Percentiles rank a stretch among this genome's conserved stretches.
Evolutionary conservation across 164 flowering plant species (phyloP).

Genomic region (Santalum album): DNA sequence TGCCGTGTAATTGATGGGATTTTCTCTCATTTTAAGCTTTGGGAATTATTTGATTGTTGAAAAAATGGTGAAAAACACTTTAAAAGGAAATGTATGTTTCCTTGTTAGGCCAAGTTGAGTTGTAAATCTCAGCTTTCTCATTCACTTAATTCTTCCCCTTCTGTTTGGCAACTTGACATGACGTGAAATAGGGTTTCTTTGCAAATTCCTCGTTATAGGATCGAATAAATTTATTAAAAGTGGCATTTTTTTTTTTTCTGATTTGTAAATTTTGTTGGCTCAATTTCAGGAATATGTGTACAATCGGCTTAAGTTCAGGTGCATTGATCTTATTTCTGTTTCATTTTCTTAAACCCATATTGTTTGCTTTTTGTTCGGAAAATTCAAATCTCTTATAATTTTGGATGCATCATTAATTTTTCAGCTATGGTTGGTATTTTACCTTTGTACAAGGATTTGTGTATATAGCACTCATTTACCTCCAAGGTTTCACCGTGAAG

Average conservation of each 20-base stretch:
- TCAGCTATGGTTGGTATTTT: slow-evolving; percentile 4
- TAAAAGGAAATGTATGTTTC: no score
- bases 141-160: no score
- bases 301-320: slow-evolving; percentile 3
- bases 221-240: no score
- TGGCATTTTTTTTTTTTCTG: background rate
- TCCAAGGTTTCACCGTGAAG: background rate
- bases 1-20: no score
- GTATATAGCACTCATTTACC: background rate
- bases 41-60: no score
- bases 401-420: background rate
- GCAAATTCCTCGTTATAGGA: no score
- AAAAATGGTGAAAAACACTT: no score
- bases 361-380: background rate
- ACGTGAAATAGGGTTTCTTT: no score
- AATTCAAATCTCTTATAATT: background rate
- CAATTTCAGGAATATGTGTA: slow-evolving; percentile 2
- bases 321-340: background rate
- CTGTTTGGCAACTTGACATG: no score
- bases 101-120: no score
- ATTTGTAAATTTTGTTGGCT: background rate
- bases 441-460: slow-evolving; percentile 5
- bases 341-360: background rate
- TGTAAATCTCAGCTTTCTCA: no score
- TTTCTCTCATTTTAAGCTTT: no score